Percentiles rank a stretch among this genome's conserved stretches.
phyloP scores from a whole-genome alignment of 495 filamentous ascomycete genomes.

The Penicillium macrosclerotiorum region DNA sequence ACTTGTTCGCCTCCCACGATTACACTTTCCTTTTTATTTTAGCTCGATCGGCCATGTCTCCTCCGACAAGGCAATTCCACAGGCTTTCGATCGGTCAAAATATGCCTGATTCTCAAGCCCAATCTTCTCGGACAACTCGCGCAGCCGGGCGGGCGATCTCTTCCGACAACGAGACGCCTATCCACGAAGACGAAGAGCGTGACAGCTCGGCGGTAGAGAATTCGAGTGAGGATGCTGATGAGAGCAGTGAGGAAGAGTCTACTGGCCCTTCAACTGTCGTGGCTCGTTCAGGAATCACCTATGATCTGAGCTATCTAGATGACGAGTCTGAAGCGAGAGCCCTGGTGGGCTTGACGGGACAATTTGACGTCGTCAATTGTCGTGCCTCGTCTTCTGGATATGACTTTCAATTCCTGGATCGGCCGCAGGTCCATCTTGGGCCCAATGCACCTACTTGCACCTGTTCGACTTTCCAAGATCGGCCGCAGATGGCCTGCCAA shows the following conservation, averaged over 20 bases:
- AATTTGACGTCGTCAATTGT: constrained; percentile 38
- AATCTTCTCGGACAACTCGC: constrained; percentile 21
- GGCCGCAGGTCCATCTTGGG: constrained; percentile 31
- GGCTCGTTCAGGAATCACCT: constrained; percentile 41
- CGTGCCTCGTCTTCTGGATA: constrained; percentile 28
- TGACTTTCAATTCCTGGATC: constrained; percentile 38
- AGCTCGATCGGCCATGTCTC: constrained; percentile 30
- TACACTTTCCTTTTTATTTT: constrained; percentile 7
- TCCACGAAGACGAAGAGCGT: constrained; percentile 6
- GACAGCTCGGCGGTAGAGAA: constrained; percentile 13
- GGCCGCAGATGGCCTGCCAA: constrained; percentile 38
- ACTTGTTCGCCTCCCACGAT: background rate
- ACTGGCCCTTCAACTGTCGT: constrained; percentile 23
- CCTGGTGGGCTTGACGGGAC: constrained; percentile 34
- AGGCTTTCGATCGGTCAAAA: constrained; percentile 36
- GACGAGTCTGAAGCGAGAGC: constrained; percentile 34
- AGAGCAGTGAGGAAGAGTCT: constrained; percentile 20
- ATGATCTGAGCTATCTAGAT: constrained; percentile 39
- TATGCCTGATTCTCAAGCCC: constrained; percentile 29
- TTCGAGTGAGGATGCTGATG: constrained; percentile 15
- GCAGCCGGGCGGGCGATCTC: constrained; percentile 15
- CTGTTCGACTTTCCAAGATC: constrained; percentile 32
- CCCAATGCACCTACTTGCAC: constrained; percentile 33
- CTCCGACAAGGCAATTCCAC: constrained; percentile 41
- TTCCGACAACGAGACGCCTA: constrained; percentile 19